These are phyloP conservation scores for Lenzites betulinus DNA, from an alignment of 768 basidiomycete genomes.

Conservation along the genomic window DNA sequence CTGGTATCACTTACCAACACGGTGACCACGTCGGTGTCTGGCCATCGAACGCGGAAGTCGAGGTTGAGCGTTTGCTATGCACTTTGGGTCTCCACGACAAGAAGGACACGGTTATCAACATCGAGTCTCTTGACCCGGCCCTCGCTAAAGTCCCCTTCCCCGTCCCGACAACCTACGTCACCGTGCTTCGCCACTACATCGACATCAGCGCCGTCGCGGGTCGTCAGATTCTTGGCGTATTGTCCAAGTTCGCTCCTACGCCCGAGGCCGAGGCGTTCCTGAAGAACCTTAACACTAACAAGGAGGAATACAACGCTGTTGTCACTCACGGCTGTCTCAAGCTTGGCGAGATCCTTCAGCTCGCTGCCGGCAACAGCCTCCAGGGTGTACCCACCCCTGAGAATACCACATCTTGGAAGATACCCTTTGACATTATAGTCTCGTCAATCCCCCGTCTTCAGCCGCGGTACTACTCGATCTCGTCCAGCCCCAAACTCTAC, in stretches of 20 bases:
- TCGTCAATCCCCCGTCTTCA: slow-evolving; percentile 93
- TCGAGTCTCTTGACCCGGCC: slow-evolving; percentile 97
- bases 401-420: slow-evolving; percentile 84
- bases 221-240: slow-evolving; percentile 86
- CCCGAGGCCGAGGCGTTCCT: slow-evolving; percentile 74
- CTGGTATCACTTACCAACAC: slow-evolving; percentile 97
- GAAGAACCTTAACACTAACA: slow-evolving; percentile 79
- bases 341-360: slow-evolving; percentile 89
- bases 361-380: slow-evolving; percentile 82
- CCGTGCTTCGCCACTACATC: slow-evolving; percentile 94
- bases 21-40: slow-evolving; percentile 98
- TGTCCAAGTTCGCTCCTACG: slow-evolving; percentile 87
- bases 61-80: slow-evolving; percentile 87
- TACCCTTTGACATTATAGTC: slow-evolving; percentile 96
- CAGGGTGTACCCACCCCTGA: slow-evolving; percentile 55
- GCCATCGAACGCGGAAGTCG: slow-evolving; percentile 92
- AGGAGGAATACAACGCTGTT: slow-evolving; percentile 80
- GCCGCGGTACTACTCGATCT: slow-evolving; percentile 98
- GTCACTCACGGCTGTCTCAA: slow-evolving; percentile 85
- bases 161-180: slow-evolving; percentile 90
- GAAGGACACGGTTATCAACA: slow-evolving; percentile 81
- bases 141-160: slow-evolving; percentile 99
- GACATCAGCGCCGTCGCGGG: slow-evolving; percentile 95
- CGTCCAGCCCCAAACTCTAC: slow-evolving; percentile 91
- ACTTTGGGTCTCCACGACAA: slow-evolving; percentile 83